A percentile compares a stretch with the other conserved stretches of the same genome.
phyloP scores from a whole-genome alignment of 2,329 filamentous ascomycete species.

The Xylaria sp. region DNA sequence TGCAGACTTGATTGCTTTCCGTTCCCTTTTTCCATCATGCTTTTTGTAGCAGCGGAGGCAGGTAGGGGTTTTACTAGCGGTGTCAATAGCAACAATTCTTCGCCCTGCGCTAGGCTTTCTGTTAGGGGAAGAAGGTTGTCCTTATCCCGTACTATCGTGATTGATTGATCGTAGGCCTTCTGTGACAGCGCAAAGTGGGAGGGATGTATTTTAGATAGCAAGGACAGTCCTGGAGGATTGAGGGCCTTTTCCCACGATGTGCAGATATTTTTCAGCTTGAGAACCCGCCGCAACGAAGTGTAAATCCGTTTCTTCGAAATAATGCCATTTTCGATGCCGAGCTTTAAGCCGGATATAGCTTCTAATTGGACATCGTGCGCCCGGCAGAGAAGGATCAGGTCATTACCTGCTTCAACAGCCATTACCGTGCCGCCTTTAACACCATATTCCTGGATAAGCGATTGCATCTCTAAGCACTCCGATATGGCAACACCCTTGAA shows the following conservation, averaged over 20 bases:
- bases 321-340: slow-evolving; percentile 90
- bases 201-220: slow-evolving; percentile 83
- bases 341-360: slow-evolving; percentile 87
- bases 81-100: slow-evolving; percentile 89
- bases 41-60: slow-evolving; percentile 84
- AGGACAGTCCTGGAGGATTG: slow-evolving; percentile 82
- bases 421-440: slow-evolving; percentile 96
- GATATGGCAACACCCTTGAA: slow-evolving; percentile 95
- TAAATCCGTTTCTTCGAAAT: slow-evolving; percentile 83
- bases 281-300: slow-evolving; percentile 80
- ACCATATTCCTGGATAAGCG: slow-evolving; percentile 94
- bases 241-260: slow-evolving; percentile 92
- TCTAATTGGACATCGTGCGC: slow-evolving; percentile 91
- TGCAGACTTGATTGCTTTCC: slow-evolving; percentile 56
- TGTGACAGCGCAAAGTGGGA: slow-evolving; percentile 84
- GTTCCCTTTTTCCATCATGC: slow-evolving; percentile 67
- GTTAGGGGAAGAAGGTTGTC: slow-evolving; percentile 85
- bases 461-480: slow-evolving; percentile 97
- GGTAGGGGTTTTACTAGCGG: slow-evolving; percentile 92
- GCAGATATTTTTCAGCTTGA: slow-evolving; percentile 84
- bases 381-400: slow-evolving; percentile 87
- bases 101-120: slow-evolving; percentile 81
- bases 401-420: slow-evolving; percentile 96
- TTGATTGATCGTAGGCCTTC: slow-evolving; percentile 89
- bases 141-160: slow-evolving; percentile 91